A percentile compares a stretch with the other conserved stretches of the same genome.
These are phyloP conservation scores for Osmanthus fragrans DNA, from an alignment of 257 asterid genomes.

Conservation along the genomic window DNA sequence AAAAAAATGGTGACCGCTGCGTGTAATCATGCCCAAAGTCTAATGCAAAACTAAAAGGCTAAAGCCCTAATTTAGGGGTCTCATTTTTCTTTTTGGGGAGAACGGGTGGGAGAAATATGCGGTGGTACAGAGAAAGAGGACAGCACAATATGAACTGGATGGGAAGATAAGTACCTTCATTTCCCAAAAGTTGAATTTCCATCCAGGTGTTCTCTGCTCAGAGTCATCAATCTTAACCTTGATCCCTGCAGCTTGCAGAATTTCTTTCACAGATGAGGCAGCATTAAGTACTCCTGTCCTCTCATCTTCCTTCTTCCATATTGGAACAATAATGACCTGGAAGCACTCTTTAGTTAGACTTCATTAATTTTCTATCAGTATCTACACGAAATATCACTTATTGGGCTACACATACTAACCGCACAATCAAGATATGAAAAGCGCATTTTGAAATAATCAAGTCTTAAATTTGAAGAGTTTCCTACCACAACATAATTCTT, in stretches of 20 bases:
- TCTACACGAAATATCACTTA: constrained; percentile 1
- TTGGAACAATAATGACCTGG: constrained; percentile 90
- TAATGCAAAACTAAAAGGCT: not conserved
- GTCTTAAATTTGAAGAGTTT: not conserved
- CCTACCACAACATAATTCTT: not conserved
- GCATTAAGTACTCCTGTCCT: constrained; percentile 68
- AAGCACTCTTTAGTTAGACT: constrained; percentile 24
- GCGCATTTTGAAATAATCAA: constrained; percentile 19
- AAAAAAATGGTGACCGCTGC: not conserved
- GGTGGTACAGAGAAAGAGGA: not conserved
- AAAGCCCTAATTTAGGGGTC: not conserved
- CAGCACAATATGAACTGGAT: not conserved
- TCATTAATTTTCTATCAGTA: constrained; percentile 15
- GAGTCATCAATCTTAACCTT: constrained; percentile 83
- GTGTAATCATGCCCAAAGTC: constrained; percentile 2
- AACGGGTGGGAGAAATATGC: not conserved
- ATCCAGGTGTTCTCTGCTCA: constrained; percentile 98
- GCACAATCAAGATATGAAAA: not conserved
- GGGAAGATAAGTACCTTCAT: constrained; percentile 67
- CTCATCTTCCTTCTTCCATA: constrained; percentile 86
- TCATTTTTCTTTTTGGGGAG: not conserved
- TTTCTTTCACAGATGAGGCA: constrained; percentile 67
- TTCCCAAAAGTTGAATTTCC: constrained; percentile 98
- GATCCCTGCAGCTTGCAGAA: constrained; percentile 74
- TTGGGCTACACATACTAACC: constrained; percentile 5